A percentile compares a stretch with the other conserved stretches of the same genome.
phyloP scores from a whole-genome alignment of 768 basidiomycete genomes.

The Naganishia onofrii region DNA sequence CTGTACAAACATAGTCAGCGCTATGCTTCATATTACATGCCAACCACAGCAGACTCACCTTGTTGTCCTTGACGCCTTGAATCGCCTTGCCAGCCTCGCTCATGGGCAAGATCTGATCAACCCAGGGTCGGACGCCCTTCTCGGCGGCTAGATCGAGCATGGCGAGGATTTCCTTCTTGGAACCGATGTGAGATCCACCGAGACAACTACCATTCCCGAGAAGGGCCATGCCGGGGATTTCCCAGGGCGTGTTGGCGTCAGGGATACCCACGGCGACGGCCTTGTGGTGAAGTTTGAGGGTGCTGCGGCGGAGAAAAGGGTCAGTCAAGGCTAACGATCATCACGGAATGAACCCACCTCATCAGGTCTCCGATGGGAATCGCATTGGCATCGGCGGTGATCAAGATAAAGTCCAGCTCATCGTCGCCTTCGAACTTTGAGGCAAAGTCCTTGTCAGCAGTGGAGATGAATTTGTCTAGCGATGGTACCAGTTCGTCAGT shows the following conservation, averaged over 20 bases:
- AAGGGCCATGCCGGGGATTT: constrained; percentile 21
- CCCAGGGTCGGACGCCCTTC: constrained; percentile 59
- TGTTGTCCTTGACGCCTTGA: constrained; percentile 56
- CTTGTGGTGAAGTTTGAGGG: constrained; percentile 56
- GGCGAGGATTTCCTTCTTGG: constrained; percentile 45
- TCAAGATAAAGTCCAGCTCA: constrained; percentile 53
- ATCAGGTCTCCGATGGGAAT: constrained; percentile 59
- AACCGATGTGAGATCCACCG: constrained; percentile 23
- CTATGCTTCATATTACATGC: background rate
- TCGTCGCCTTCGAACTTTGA: constrained; percentile 36
- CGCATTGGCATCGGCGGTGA: constrained; percentile 54
- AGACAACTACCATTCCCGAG: constrained; percentile 8
- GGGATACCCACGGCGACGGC: constrained; percentile 61
- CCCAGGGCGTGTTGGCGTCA: constrained; percentile 45
- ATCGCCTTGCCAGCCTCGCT: constrained; percentile 58
- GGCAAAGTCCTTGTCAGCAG: constrained; percentile 40
- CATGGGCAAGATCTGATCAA: constrained; percentile 56
- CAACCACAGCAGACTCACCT: constrained; percentile 23
- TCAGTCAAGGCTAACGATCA: background rate
- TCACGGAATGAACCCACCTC: constrained; percentile 30
- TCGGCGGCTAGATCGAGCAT: constrained; percentile 64
- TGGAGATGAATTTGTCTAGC: constrained; percentile 42
- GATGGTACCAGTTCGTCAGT: too few relatives aligned
- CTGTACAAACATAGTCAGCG: background rate
- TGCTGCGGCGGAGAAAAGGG: background rate